Conservation (phyloP, 2,329 filamentous ascomycete genomes). For the Plenodomus biglobosus region DNA sequence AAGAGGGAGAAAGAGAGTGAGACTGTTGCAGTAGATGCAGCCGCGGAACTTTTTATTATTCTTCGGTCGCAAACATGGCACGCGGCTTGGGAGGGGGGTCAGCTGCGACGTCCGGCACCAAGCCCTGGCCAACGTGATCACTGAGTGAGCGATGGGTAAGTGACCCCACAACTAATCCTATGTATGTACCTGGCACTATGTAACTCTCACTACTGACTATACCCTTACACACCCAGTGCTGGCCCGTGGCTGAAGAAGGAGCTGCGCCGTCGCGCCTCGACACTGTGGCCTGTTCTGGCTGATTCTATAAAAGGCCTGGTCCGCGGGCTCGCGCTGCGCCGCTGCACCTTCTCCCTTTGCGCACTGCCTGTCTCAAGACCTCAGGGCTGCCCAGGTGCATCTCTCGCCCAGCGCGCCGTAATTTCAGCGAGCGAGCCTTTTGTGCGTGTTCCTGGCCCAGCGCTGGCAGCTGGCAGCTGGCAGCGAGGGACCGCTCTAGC, state of each 20-base stretch:
- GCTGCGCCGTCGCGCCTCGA: slow-evolving; percentile 12
- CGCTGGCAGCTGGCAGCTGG: slow-evolving; percentile 15
- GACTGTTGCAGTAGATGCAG: slow-evolving; percentile 13
- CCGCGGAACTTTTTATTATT: slow-evolving; percentile 23
- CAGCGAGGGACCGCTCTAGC: slow-evolving; percentile 18
- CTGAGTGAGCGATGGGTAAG: no score
- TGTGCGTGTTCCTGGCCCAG: slow-evolving; percentile 31
- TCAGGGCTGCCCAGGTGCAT: no score
- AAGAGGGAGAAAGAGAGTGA: slow-evolving; percentile 3
- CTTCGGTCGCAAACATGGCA: slow-evolving; percentile 23
- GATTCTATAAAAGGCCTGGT: slow-evolving; percentile 12
- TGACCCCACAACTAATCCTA: no score
- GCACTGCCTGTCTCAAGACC: no score
- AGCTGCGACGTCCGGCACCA: slow-evolving; percentile 11
- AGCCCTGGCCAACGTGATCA: slow-evolving; percentile 23
- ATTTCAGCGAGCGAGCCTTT: slow-evolving; percentile 18
- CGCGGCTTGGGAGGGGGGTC: slow-evolving; percentile 25
- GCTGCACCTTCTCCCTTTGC: slow-evolving; percentile 7
- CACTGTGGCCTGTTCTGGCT: slow-evolving; percentile 8
- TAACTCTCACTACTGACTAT: no score
- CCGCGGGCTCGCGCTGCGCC: slow-evolving; percentile 7
- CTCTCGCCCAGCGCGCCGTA: slow-evolving; percentile 6
- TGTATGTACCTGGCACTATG: no score
- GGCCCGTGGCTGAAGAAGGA: slow-evolving; percentile 17
- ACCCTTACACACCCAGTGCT: no score